Conservation (phyloP, 2,329 filamentous ascomycete genomes). For the Diaporthe sp. region DNA sequence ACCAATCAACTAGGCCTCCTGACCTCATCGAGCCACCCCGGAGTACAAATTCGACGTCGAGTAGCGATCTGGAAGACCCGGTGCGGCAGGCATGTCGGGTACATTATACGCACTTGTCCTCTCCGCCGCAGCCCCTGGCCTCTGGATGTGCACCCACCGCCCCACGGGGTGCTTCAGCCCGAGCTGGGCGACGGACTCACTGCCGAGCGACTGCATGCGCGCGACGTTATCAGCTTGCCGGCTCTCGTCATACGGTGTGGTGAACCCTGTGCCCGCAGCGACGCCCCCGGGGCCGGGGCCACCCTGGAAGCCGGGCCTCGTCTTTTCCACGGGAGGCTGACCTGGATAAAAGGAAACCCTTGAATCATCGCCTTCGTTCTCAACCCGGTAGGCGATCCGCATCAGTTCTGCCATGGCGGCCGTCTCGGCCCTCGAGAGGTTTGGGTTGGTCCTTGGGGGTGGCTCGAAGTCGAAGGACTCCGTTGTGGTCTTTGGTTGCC, state of each 20-base stretch:
- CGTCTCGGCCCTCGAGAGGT: conserved; percentile 7
- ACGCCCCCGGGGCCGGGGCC: background rate
- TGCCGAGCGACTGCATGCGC: conserved; percentile 19
- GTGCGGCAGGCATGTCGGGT: background rate
- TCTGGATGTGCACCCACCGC: conserved; percentile 17
- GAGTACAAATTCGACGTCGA: background rate
- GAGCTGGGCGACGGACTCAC: conserved; percentile 19
- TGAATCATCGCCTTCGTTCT: conserved; percentile 5
- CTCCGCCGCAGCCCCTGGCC: background rate
- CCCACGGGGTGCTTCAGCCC: conserved; percentile 22
- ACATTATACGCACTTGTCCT: conserved; percentile 12
- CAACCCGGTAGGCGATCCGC: conserved; percentile 21
- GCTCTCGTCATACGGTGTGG: conserved; percentile 9
- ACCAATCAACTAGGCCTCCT: background rate
- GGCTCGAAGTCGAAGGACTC: conserved; percentile 21
- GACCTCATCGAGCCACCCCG: background rate
- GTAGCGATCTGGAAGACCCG: background rate
- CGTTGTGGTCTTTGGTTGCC: background rate
- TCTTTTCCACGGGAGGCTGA: conserved; percentile 10
- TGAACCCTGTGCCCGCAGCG: background rate
- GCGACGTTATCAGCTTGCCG: conserved; percentile 4
- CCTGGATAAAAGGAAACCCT: conserved; percentile 22
- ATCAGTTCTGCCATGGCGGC: conserved; percentile 25
- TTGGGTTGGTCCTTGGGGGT: conserved; percentile 7
- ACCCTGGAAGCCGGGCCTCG: background rate